phyloP scores from a whole-genome alignment of 768 basidiomycete species.

The Tylopilus sp. region DNA sequence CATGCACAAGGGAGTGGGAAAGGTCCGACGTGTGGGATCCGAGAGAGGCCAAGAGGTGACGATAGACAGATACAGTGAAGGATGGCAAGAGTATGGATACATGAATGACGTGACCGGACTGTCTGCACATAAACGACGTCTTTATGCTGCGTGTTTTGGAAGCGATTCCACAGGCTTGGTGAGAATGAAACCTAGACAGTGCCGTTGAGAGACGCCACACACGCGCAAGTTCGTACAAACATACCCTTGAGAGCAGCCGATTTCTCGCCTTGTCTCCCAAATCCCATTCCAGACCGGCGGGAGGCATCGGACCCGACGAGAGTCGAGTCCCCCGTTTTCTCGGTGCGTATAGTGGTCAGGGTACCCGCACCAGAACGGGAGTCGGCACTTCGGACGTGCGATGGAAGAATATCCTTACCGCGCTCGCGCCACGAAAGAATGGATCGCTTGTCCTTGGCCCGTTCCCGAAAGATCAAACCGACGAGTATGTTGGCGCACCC shows the following conservation, averaged over 20 bases:
- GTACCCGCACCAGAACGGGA: conserved; percentile 15
- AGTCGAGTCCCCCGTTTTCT: conserved; percentile 2
- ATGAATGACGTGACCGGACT: neutral
- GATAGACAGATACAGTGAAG: neutral
- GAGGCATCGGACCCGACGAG: conserved; percentile 17
- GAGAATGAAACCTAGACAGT: conserved; percentile 48
- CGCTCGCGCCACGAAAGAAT: conserved; percentile 65
- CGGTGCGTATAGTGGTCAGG: conserved; percentile 8
- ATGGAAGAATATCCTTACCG: conserved; percentile 54
- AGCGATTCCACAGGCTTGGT: conserved; percentile 56
- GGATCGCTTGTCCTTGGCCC: conserved; percentile 61
- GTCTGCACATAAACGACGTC: neutral
- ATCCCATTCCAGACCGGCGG: conserved; percentile 56
- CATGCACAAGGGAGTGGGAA: conserved; percentile 6
- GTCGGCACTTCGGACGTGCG: conserved; percentile 26
- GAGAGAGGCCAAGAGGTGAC: neutral
- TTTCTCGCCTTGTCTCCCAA: conserved; percentile 81
- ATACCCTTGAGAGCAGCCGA: conserved; percentile 62
- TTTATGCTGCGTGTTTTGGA: conserved; percentile 39
- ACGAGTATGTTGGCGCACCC: conserved; percentile 81
- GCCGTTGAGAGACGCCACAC: neutral
- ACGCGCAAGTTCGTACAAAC: conserved; percentile 6
- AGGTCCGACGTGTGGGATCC: conserved; percentile 1
- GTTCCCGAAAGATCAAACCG: conserved; percentile 75
- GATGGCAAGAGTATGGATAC: conserved; percentile 1